A percentile compares a stretch with the other conserved stretches of the same genome.
phyloP scores from a whole-genome alignment of 805 yeast species.

The Saturnispora galanensis region DNA sequence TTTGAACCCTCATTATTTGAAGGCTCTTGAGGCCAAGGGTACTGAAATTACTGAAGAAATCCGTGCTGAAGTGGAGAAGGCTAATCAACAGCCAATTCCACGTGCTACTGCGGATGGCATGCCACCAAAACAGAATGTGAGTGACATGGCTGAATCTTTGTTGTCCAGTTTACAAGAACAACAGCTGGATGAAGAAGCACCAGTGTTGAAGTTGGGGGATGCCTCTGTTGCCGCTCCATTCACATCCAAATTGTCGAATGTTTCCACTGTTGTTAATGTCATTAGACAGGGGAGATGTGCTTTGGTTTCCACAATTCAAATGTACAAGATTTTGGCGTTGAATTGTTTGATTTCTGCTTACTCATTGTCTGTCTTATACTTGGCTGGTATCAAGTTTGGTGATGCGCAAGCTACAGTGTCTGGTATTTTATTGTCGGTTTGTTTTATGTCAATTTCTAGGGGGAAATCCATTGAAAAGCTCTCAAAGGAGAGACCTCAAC shows the following conservation, averaged over 20 bases:
- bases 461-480: conserved; percentile 85
- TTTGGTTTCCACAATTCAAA: conserved; percentile 91
- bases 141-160: conserved; percentile 49
- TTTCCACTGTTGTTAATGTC: conserved; percentile 84
- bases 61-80: conserved; percentile 46
- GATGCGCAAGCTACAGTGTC: conserved; percentile 97
- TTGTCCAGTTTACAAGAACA: conserved; percentile 43
- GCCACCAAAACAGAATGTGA: conserved; percentile 18
- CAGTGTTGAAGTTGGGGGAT: conserved; percentile 89
- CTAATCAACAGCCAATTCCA: conserved; percentile 25
- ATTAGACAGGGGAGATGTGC: conserved; percentile 98
- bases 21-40: conserved; percentile 79
- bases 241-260: conserved; percentile 88
- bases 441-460: conserved; percentile 91
- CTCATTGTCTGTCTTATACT: conserved; percentile 82
- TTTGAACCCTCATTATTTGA: conserved; percentile 74
- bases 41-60: conserved; percentile 69
- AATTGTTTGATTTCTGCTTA: conserved; percentile 96
- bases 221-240: conserved; percentile 99
- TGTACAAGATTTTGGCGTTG: conserved; percentile 95
- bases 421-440: conserved; percentile 84
- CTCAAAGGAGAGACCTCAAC: conserved; percentile 92
- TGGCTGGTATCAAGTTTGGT: conserved; percentile 97
- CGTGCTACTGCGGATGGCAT: conserved; percentile 23
- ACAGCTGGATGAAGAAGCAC: conserved; percentile 72